phyloP scores from a whole-genome alignment of 1,139 yeast genomes.

The Trichomonascaceae sp. region DNA sequence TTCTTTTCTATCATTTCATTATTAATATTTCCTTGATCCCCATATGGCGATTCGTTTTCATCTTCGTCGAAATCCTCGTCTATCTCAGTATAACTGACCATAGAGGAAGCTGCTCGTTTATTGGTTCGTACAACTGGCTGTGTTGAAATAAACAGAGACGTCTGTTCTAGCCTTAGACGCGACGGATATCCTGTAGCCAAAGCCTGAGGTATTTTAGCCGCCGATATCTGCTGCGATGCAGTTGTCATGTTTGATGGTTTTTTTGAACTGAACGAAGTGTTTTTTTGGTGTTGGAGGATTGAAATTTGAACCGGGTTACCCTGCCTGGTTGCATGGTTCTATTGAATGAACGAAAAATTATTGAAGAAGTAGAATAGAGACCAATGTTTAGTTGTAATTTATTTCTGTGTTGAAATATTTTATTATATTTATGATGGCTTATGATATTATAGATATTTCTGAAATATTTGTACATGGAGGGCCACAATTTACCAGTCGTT shows the following conservation, averaged over 20 bases:
- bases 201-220: conserved; percentile 56
- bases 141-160: conserved; percentile 59
- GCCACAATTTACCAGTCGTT: too few relatives aligned
- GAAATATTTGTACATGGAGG: too few relatives aligned
- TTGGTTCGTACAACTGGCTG: conserved; percentile 74
- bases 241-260: conserved; percentile 1
- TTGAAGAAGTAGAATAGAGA: too few relatives aligned
- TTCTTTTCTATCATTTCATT: conserved; percentile 11
- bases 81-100: conserved; percentile 76
- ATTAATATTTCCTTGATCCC: conserved; percentile 1
- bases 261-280: background rate
- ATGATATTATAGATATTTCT: too few relatives aligned
- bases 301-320: background rate
- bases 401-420: too few relatives aligned
- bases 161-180: conserved; percentile 58
- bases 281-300: background rate
- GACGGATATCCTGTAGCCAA: conserved; percentile 63
- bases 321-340: background rate
- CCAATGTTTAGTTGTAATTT: too few relatives aligned
- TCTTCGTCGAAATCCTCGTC: conserved; percentile 73
- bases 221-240: conserved; percentile 10
- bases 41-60: conserved; percentile 39
- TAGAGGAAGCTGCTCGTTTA: conserved; percentile 57
- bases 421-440: too few relatives aligned
- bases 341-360: too few relatives aligned